Conservation (phyloP, 106 monocot species). For the Apostasia shenzhenica region DNA sequence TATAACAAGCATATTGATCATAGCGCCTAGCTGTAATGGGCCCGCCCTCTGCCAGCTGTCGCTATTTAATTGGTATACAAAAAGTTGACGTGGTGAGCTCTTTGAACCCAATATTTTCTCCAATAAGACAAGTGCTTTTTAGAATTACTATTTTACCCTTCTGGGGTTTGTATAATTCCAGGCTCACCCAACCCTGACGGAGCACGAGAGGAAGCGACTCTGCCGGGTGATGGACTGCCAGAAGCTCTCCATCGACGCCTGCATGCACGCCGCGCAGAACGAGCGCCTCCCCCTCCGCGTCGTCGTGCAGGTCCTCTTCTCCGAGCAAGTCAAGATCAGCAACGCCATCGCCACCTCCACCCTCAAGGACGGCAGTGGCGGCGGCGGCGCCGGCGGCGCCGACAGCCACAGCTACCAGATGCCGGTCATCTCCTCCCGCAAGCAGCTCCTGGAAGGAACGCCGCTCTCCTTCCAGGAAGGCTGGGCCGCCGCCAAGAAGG, state of each 20-base stretch:
- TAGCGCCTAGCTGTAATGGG: no score
- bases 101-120: no score
- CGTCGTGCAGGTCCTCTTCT: constrained; percentile 92
- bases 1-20: no score
- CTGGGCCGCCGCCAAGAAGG: constrained; percentile 84
- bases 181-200: constrained; percentile 82
- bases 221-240: constrained; percentile 99
- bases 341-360: constrained; percentile 74
- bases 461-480: constrained; percentile 95
- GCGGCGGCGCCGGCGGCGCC: constrained; percentile 6
- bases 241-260: constrained; percentile 94
- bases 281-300: constrained; percentile 91
- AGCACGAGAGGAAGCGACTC: constrained; percentile 90
- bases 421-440: constrained; percentile 33
- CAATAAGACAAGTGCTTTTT: no score
- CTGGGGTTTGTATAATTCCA: not conserved
- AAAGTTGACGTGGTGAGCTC: no score
- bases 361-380: constrained; percentile 20
- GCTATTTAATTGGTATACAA: no score
- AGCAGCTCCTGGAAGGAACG: constrained; percentile 75
- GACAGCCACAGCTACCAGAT: constrained; percentile 35
- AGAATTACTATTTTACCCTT: no score
- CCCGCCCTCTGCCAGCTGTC: no score
- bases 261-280: constrained; percentile 98
- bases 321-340: constrained; percentile 91